Conservation (phyloP, 345 rosid genomes). For the Hibiscus syriacus region DNA sequence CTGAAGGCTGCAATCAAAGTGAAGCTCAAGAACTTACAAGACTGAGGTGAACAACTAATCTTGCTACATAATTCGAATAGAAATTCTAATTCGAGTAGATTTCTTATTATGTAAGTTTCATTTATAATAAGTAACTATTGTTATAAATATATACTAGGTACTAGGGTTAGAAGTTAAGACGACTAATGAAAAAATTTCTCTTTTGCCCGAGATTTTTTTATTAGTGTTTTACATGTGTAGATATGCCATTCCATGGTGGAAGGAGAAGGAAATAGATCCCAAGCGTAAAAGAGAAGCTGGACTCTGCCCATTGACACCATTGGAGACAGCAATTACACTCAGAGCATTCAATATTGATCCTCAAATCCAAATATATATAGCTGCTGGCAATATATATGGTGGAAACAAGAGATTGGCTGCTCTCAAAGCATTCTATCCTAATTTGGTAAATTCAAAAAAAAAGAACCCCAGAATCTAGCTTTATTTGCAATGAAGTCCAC, state of each 20-base stretch:
- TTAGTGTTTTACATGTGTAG: too few relatives aligned
- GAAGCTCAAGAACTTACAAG: constrained; percentile 65
- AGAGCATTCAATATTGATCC: constrained; percentile 62
- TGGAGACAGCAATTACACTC: constrained; percentile 71
- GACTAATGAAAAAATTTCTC: too few relatives aligned
- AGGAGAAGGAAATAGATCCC: constrained; percentile 81
- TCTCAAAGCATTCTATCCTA: constrained; percentile 55
- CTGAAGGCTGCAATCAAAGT: constrained; percentile 62
- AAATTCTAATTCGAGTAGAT: too few relatives aligned
- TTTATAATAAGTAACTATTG: too few relatives aligned
- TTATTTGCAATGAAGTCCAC: not conserved
- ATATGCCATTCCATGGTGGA: constrained; percentile 96
- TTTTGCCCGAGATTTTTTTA: too few relatives aligned
- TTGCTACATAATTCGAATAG: not conserved
- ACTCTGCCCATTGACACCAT: constrained; percentile 89
- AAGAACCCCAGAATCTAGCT: constrained; percentile 7
- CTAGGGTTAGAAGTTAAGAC: too few relatives aligned
- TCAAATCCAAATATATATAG: constrained; percentile 73
- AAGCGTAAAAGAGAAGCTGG: constrained; percentile 73
- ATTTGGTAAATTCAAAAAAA: constrained; percentile 41
- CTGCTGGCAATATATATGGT: constrained; percentile 90
- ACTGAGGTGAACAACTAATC: constrained; percentile 8
- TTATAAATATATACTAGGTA: too few relatives aligned
- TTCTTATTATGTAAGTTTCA: too few relatives aligned
- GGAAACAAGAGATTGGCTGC: constrained; percentile 60